Evolutionary conservation across 2,329 filamentous ascomycete species (phyloP), one percentile per base, ranked within the genome.

Genomic region (Fusarium sp.): DNA sequence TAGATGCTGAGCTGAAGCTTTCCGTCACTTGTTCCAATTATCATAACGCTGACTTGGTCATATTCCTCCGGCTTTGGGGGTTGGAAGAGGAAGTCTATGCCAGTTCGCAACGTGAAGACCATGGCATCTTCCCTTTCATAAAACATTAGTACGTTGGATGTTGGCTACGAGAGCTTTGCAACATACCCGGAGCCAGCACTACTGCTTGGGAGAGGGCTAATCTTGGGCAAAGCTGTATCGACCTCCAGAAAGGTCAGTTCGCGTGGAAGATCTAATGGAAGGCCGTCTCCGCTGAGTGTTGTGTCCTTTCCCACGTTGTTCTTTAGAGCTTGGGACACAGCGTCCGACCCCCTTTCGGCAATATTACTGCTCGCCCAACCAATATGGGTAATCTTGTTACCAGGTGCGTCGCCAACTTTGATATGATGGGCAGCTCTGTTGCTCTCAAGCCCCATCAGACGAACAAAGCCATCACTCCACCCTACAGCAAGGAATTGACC

Each of bases 371-470:
- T 79, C 11, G 79, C 75, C 84, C 84, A 86, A 52, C 78, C 80
- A 53, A 86, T 82, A 55, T 81, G 79, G n/a, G 78, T 79, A 63
- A 86, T 81, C 65, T 65, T 77, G 39, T 72, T 72, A 39, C 76
- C 76, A 59, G 70, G 68, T 36, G 74, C 76, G 43, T 79, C 79
- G 68, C 78, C 80, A 50, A 88, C 77, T 14, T 76, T 76, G 69
- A 91, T 88, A 69, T 90, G 86, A 73, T 95, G 90, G 17, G 93
- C 87, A 11, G 89, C 85, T 76, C 94, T 96, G 73, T 88, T 90
- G 67, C 87, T 93, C 73, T 95, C 92, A 19, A 92, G 78, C 57
- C 90, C 90, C 73, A 94, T 84, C 32, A 96, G 78, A 54, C 92
- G 87, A 17, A 95, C 85, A 7, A 85, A 84, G 25, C 91, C 90